Conservation (phyloP, 2,329 filamentous ascomycete species). For the Hypoxylon sp. region DNA sequence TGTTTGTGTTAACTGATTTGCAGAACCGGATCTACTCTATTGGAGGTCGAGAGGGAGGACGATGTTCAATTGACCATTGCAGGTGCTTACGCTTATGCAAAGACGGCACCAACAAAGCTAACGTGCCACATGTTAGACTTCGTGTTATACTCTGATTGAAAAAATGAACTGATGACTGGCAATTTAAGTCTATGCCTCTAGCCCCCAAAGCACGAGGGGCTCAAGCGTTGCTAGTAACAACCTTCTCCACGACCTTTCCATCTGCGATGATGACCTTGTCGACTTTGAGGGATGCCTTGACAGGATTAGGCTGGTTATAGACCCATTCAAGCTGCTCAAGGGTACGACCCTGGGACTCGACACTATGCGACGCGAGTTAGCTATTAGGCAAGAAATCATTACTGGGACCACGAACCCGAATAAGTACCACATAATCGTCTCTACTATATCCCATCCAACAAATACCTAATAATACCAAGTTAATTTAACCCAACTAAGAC, state of each 20-base stretch:
- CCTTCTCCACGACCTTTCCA: slow-evolving; percentile 63
- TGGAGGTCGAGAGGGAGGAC: not conserved
- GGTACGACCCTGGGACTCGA: slow-evolving; percentile 65
- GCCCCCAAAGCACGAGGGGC: not conserved
- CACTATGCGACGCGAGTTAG: slow-evolving; percentile 53
- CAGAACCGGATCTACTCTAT: not conserved
- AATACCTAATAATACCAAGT: slow-evolving; percentile 54
- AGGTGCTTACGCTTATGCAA: not conserved
- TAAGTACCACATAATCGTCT: slow-evolving; percentile 61
- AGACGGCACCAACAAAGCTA: not conserved
- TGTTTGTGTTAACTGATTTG: not conserved
- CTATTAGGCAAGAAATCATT: not conserved
- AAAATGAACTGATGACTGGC: not conserved
- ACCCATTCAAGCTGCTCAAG: slow-evolving; percentile 67
- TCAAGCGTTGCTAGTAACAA: slow-evolving; percentile 51
- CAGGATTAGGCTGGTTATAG: slow-evolving; percentile 65
- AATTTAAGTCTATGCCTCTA: not conserved
- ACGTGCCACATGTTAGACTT: no score
- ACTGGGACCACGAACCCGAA: slow-evolving; percentile 57
- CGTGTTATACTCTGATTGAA: not conserved
- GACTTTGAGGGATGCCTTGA: slow-evolving; percentile 64
- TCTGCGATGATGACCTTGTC: slow-evolving; percentile 66
- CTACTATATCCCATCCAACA: slow-evolving; percentile 64
- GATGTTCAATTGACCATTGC: not conserved
- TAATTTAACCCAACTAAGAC: not conserved